A percentile compares a stretch with the other conserved stretches of the same genome.
These are phyloP conservation scores for Diversispora epigaea DNA, from an alignment of 192 early-diverging fungal species.

Conservation along the genomic window DNA sequence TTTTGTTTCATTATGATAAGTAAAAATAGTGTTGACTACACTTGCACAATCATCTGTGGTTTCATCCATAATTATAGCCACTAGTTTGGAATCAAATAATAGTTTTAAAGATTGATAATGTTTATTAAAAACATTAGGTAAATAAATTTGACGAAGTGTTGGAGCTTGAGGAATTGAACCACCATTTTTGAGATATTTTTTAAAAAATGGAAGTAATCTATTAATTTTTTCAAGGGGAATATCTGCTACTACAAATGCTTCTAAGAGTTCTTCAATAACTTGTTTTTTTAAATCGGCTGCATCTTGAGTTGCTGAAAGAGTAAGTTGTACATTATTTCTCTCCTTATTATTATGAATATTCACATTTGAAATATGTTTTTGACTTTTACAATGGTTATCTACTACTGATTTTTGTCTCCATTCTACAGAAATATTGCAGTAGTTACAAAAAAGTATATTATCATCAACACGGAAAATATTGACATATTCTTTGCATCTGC, in stretches of 20 bases:
- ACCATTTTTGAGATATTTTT: slow-evolving; percentile 2
- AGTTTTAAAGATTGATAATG: neutral
- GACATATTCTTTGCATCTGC: too few relatives aligned
- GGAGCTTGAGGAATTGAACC: neutral
- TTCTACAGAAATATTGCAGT: too few relatives aligned
- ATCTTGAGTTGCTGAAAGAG: too few relatives aligned
- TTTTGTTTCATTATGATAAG: neutral
- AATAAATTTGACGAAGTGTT: neutral
- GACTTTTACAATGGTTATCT: too few relatives aligned
- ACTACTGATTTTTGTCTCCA: too few relatives aligned
- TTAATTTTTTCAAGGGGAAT: slow-evolving; percentile 8
- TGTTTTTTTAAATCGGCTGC: neutral
- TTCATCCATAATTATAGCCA: neutral
- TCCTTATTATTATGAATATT: too few relatives aligned
- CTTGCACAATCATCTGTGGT: neutral
- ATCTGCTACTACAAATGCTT: neutral
- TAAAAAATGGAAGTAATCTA: slow-evolving; percentile 3
- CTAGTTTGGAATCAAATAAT: neutral
- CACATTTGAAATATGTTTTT: too few relatives aligned
- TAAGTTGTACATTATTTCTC: too few relatives aligned
- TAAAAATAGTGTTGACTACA: neutral
- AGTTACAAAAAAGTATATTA: too few relatives aligned
- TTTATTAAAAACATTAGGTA: neutral
- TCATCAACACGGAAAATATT: too few relatives aligned
- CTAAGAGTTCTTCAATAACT: neutral